phyloP scores from a whole-genome alignment of 2,329 filamentous ascomycete genomes.

The Diaporthe batatas region DNA sequence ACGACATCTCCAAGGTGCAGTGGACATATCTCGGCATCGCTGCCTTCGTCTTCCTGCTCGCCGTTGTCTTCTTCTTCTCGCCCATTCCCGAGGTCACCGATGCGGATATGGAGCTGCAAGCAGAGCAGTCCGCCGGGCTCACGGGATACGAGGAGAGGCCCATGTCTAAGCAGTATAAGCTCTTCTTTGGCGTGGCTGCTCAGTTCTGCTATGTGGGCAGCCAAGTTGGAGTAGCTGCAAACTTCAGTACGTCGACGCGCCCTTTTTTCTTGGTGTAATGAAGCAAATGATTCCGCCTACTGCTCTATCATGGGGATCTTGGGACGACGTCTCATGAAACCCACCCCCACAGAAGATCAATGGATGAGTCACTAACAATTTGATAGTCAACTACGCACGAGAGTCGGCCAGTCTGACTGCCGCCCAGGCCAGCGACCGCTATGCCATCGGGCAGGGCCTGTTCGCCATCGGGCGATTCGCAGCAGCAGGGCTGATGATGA shows the following conservation, averaged over 20 bases:
- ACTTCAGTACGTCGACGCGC: conserved; percentile 62
- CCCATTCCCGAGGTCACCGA: conserved; percentile 79
- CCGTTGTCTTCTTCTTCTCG: conserved; percentile 73
- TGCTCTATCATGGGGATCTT: no score
- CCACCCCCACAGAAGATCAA: no score
- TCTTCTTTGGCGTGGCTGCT: conserved; percentile 79
- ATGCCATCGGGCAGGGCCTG: conserved; percentile 78
- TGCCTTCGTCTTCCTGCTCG: conserved; percentile 75
- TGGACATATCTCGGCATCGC: conserved; percentile 82
- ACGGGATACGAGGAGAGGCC: conserved; percentile 69
- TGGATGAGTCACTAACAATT: background rate
- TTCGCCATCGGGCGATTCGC: conserved; percentile 80
- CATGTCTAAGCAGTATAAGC: conserved; percentile 76
- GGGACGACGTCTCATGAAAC: no score
- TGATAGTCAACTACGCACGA: conserved; percentile 70
- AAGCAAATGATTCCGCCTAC: background rate
- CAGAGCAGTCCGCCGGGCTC: conserved; percentile 59
- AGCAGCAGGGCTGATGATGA: conserved; percentile 75
- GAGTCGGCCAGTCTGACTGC: conserved; percentile 67
- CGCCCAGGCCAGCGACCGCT: conserved; percentile 71
- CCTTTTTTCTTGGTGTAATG: background rate
- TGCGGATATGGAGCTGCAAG: conserved; percentile 73
- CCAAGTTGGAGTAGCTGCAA: conserved; percentile 73
- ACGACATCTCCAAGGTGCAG: conserved; percentile 74
- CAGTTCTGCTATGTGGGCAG: conserved; percentile 84